Evolutionary conservation across 352 stramenopile genomes (phyloP).

Genomic region (Elongisporangium anandrum): DNA sequence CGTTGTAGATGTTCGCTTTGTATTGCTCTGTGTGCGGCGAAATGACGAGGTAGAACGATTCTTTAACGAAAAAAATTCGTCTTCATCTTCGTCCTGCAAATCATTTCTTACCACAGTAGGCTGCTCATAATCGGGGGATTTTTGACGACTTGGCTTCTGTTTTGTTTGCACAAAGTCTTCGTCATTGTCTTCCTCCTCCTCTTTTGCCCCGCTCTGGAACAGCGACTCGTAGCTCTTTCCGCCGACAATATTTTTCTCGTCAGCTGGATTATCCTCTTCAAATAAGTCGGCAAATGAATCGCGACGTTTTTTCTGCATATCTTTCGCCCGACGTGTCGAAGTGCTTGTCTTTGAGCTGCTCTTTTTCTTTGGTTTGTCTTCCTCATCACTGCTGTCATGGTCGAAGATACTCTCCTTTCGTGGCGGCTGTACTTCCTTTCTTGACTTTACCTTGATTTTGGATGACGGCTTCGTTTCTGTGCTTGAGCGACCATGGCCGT

Average conservation of each 20-base stretch:
- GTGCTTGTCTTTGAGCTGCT: slow-evolving; percentile 8
- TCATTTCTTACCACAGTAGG: not conserved
- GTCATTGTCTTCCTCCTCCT: slow-evolving; percentile 14
- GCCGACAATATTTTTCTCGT: slow-evolving; percentile 17
- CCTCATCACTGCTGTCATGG: slow-evolving; percentile 46
- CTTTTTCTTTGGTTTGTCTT: slow-evolving; percentile 14
- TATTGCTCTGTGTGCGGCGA: not conserved
- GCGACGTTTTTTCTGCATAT: slow-evolving; percentile 21
- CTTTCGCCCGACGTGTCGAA: slow-evolving; percentile 3
- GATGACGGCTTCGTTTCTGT: not conserved
- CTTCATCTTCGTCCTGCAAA: slow-evolving; percentile 11
- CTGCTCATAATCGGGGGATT: slow-evolving; percentile 4
- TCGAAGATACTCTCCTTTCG: slow-evolving; percentile 79
- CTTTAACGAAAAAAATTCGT: slow-evolving; percentile 15
- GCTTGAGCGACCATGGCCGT: slow-evolving; percentile 13
- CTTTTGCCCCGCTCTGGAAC: slow-evolving; percentile 29
- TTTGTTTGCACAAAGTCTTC: slow-evolving; percentile 2
- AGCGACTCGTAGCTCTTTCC: slow-evolving; percentile 50
- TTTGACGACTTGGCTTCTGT: slow-evolving; percentile 5
- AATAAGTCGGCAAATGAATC: slow-evolving; percentile 79
- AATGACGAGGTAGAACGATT: slow-evolving; percentile 3
- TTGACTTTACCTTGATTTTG: not conserved
- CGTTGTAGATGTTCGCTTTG: not conserved
- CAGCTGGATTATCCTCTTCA: slow-evolving; percentile 33
- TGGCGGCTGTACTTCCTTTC: slow-evolving; percentile 2